Percentiles rank a stretch among this genome's conserved stretches.
These are phyloP conservation scores for Ceratocystis cacaofunesta DNA, from an alignment of 2,329 filamentous ascomycete species.

Conservation along the genomic window DNA sequence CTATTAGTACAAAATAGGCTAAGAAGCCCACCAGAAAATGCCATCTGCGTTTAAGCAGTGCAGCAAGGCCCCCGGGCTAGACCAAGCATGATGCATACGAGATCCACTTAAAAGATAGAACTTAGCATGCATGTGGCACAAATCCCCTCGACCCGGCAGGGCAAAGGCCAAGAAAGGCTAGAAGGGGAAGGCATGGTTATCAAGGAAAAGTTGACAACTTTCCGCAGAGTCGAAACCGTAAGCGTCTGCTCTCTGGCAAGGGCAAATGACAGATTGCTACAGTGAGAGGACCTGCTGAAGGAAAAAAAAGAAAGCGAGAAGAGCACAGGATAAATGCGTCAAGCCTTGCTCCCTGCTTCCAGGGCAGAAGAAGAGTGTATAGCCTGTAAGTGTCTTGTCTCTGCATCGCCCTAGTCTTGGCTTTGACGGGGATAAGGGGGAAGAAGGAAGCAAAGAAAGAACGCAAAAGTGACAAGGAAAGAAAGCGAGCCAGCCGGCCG, in stretches of 20 bases:
- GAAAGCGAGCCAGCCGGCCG: neutral
- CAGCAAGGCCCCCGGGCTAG: neutral
- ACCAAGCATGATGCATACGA: neutral
- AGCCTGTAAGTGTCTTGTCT: neutral
- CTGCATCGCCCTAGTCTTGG: neutral
- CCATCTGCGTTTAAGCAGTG: constrained; percentile 2
- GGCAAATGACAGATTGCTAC: too few relatives aligned
- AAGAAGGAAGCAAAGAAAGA: neutral
- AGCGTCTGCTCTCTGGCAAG: too few relatives aligned
- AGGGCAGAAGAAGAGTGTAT: too few relatives aligned
- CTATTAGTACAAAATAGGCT: neutral
- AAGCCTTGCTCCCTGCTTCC: too few relatives aligned
- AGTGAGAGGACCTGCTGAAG: too few relatives aligned
- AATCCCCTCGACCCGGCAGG: neutral
- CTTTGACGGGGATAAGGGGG: neutral
- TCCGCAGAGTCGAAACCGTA: too few relatives aligned
- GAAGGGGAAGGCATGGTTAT: neutral
- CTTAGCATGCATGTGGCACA: neutral
- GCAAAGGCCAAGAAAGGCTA: neutral
- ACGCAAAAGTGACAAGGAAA: neutral
- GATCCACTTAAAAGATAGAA: neutral
- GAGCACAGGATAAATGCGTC: too few relatives aligned
- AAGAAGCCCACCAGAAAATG: neutral
- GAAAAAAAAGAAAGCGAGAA: too few relatives aligned
- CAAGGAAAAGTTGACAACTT: neutral